These are phyloP conservation scores for Botryotinia convoluta DNA, from an alignment of 2,329 filamentous ascomycete genomes.

Conservation along the genomic window DNA sequence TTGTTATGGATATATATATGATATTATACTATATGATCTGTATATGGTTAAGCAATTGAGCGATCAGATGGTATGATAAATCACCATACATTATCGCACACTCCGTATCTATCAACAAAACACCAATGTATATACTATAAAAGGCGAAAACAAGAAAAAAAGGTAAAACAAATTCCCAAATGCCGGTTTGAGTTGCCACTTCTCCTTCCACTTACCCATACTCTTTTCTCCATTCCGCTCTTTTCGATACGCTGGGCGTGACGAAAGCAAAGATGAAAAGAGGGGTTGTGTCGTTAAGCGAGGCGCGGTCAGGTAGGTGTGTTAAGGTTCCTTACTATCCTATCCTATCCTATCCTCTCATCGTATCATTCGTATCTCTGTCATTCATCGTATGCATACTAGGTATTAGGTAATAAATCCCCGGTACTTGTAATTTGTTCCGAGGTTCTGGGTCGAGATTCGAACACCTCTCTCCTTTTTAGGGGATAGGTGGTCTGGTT, in stretches of 20 bases:
- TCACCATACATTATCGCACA: background rate
- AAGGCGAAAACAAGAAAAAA: background rate
- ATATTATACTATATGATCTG: too few species aligned
- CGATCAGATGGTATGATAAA: background rate
- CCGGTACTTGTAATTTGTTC: background rate
- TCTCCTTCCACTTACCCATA: background rate
- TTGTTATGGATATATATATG: background rate
- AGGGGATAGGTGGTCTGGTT: background rate
- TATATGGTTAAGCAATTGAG: too few species aligned
- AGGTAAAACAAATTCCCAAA: background rate
- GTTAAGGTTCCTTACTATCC: background rate
- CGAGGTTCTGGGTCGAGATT: background rate
- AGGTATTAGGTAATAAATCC: background rate
- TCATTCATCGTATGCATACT: background rate
- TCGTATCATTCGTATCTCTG: background rate
- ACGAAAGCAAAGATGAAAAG: background rate
- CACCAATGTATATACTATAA: background rate
- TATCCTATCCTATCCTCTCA: background rate
- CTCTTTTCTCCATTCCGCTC: background rate
- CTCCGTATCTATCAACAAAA: background rate
- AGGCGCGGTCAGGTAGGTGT: background rate
- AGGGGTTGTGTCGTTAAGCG: background rate
- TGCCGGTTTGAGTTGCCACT: background rate
- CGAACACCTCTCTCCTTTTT: background rate
- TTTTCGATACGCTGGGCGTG: background rate